phyloP scores from a whole-genome alignment of 192 early-diverging fungal species.

The Rhizophagus prolifer region DNA sequence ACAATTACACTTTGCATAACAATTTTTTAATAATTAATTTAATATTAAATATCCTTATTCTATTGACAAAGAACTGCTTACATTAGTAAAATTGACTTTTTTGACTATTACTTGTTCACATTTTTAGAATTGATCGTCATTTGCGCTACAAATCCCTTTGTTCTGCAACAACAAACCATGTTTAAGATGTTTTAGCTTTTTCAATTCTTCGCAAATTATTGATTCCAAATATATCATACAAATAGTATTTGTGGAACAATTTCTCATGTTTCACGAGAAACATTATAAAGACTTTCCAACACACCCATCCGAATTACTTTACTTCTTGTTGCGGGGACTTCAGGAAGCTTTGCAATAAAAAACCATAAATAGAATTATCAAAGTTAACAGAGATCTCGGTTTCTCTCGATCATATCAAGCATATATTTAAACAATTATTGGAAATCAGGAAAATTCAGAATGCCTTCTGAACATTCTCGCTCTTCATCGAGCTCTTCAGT shows the following conservation, averaged over 20 bases:
- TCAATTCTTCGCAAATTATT: too few species aligned
- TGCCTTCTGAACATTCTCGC: slow-evolving; percentile 25
- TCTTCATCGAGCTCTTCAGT: slow-evolving; percentile 17
- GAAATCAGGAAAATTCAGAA: not conserved
- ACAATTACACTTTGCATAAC: too few species aligned
- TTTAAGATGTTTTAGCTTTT: too few species aligned
- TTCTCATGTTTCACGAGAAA: not conserved
- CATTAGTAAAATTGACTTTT: too few species aligned
- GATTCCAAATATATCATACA: not conserved
- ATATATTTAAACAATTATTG: not conserved
- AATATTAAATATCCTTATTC: too few species aligned
- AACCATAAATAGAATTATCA: not conserved
- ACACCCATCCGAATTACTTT: not conserved
- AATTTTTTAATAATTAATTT: too few species aligned
- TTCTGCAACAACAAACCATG: too few species aligned
- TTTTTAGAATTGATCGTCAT: too few species aligned
- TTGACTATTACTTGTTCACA: too few species aligned
- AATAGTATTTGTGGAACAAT: not conserved
- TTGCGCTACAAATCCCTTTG: too few species aligned
- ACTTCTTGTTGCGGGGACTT: not conserved
- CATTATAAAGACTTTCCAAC: not conserved
- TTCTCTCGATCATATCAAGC: not conserved
- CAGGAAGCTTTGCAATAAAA: not conserved
- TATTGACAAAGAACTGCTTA: too few species aligned
- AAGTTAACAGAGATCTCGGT: not conserved